Evolutionary conservation across 306 rosid species (phyloP).

Genomic region (Quercus mongolica): DNA sequence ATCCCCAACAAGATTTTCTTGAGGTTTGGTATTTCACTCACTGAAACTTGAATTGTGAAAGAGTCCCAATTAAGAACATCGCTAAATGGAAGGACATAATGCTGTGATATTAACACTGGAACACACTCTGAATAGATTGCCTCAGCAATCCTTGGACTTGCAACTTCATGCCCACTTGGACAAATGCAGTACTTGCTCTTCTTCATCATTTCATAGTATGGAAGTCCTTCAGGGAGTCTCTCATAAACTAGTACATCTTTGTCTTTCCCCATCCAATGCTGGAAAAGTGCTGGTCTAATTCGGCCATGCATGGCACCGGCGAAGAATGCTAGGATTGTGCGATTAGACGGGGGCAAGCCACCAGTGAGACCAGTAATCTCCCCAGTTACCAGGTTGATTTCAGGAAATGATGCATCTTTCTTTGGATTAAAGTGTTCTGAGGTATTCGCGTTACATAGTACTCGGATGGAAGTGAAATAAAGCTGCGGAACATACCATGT

Average conservation of each 20-base stretch:
- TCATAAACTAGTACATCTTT: slow-evolving; percentile 39
- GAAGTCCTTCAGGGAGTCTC: slow-evolving; percentile 32
- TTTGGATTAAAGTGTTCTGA: slow-evolving; percentile 59
- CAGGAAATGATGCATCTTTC: slow-evolving; percentile 70
- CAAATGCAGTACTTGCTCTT: slow-evolving; percentile 52
- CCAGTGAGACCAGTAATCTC: slow-evolving; percentile 31
- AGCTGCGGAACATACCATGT: slow-evolving; percentile 58
- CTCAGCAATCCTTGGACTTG: slow-evolving; percentile 59
- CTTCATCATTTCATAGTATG: slow-evolving; percentile 47
- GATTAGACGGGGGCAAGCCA: slow-evolving; percentile 24
- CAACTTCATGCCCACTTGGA: slow-evolving; percentile 66
- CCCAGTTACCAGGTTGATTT: slow-evolving; percentile 46
- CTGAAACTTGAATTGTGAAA: slow-evolving; percentile 40
- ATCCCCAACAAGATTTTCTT: slow-evolving; percentile 47
- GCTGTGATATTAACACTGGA: slow-evolving; percentile 55
- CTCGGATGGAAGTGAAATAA: slow-evolving; percentile 50
- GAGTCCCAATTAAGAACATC: slow-evolving; percentile 59
- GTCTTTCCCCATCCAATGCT: slow-evolving; percentile 49
- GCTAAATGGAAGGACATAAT: slow-evolving; percentile 53
- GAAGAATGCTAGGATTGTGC: slow-evolving; percentile 47
- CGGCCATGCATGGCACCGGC: slow-evolving; percentile 49
- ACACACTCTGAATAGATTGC: slow-evolving; percentile 60
- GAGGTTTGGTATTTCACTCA: slow-evolving; percentile 42
- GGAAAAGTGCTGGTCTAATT: slow-evolving; percentile 45
- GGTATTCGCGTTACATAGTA: slow-evolving; percentile 50